Evolutionary conservation across 2,329 filamentous ascomycete genomes (phyloP), one percentile per base, ranked within the genome.

Genomic region (Fusarium sp.): DNA sequence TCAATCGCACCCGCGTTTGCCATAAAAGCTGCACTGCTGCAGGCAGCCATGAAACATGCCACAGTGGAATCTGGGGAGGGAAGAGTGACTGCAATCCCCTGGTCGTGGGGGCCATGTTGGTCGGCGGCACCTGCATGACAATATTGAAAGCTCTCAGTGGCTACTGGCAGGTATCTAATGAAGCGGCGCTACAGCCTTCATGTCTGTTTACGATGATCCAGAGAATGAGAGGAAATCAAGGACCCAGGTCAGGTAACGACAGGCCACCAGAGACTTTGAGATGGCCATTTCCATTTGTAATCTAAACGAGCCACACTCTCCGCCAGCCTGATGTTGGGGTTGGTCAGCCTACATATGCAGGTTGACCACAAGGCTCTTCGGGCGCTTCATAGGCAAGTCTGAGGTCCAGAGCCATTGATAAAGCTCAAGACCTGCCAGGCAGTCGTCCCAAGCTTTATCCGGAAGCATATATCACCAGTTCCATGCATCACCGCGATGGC

Each of bases 401-500:
- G 16, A 37, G 1, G 31, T 37, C 31, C 2, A 10, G 0, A 18
- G 0, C 0, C 31, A 8, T 18, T 6, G 0, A 37, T 37, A 18
- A 37, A 37, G 31, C 31, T 6, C 5, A 11, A 0, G 1, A n/a
- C 9, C 31, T n/a, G 31, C 9, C 31, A n/a, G n/a, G n/a, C n/a
- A n/a, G n/a, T n/a, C n/a, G n/a, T n/a, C n/a, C n/a, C n/a, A n/a
- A n/a, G n/a, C n/a, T n/a, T n/a, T n/a, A n/a, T n/a, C n/a, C n/a
- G n/a, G n/a, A n/a, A n/a, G n/a, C n/a, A n/a, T n/a, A n/a, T n/a
- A 18, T 6, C 9, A 18, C 16, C 8, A 34, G 16, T 34, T 18
- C 2, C 5, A 37, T 18, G 34, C 16, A 11, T n/a, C 34, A 10
- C 0, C 9, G 9, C 9, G 16, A 37, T 37, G 34, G 34, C 34